Evolutionary conservation across 2,329 filamentous ascomycete genomes (phyloP), one percentile per base, ranked within the genome.

Genomic region (Trematosphaeria pertusa): DNA sequence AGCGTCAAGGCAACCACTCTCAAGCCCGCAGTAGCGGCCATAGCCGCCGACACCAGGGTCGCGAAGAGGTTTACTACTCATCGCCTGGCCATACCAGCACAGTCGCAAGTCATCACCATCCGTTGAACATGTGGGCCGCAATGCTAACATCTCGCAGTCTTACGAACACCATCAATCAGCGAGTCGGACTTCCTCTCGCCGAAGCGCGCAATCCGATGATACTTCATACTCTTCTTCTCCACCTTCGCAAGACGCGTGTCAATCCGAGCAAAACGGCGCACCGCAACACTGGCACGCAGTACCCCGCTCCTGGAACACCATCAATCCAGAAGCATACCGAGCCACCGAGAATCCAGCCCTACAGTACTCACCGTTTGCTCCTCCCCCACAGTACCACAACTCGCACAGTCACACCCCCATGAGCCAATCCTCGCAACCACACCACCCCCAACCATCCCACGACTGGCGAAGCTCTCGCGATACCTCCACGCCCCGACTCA

Each of bases 241-340:
- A n/a, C 30, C 26, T 33, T 15, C 8, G 6, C 15, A 31, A 4
- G 6, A 15, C 5, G 32, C 7, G 8, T 24, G 12, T 2, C 22
- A n/a, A 15, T n/a, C 34, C 6, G 21, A 41, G 20, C 36, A 28
- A 2, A 15, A 43, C 11, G 14, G 34, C n/a, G 2, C 35, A 22
- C 37, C 20, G 9, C 41, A 36, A n/a, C 34, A 49, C 12, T 58
- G 48, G 51, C 40, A 46, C 10, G 12, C 34, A 18, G 37, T 52
- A 11, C 41, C 51, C 7, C 48, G 54, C 4, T 35, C 43, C 4
- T 52, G 54, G 54, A 10, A 30, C 14, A 6, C 21, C 3, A 12
- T 22, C 4, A 48, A 49, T 15, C 40, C 43, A 19, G 47, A 48
- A 17, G 32, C 24, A 10, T n/a, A 19, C 20, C 40, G 26, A 36